Conservation (phyloP, 176 grass and related monocot genomes). For the Eragrostis nindensis region DNA sequence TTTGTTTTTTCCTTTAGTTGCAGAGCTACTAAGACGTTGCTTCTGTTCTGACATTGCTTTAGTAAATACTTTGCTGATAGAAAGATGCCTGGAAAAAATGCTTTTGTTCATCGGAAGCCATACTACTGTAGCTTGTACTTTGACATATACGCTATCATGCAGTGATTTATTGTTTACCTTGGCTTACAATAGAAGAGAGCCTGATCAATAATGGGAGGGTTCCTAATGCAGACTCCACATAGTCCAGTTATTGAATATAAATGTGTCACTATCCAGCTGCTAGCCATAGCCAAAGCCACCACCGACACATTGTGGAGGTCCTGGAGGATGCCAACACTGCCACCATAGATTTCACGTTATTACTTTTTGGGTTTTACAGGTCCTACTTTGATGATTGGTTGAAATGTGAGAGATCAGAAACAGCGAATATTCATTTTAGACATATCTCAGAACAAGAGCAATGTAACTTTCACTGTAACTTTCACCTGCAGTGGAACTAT, state of each 20-base stretch:
- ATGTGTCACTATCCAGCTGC: constrained; percentile 20
- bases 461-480: constrained; percentile 17
- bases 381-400: constrained; percentile 29
- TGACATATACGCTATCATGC: constrained; percentile 19
- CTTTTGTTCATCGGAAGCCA: constrained; percentile 22
- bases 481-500: constrained; percentile 34
- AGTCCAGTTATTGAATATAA: neutral
- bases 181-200: constrained; percentile 43
- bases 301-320: neutral
- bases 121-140: constrained; percentile 23
- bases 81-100: neutral
- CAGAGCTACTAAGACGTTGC: constrained; percentile 28
- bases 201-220: constrained; percentile 21
- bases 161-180: constrained; percentile 32
- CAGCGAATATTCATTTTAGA: too few relatives aligned
- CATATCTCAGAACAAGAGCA: too few relatives aligned
- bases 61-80: neutral
- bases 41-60: constrained; percentile 27
- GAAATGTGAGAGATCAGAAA: constrained; percentile 24
- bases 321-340: constrained; percentile 1
- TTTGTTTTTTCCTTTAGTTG: neutral
- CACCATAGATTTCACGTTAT: constrained; percentile 6
- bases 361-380: constrained; percentile 6
- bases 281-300: constrained; percentile 8
- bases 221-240: constrained; percentile 12